phyloP scores from a whole-genome alignment of 495 filamentous ascomycete species.

The Geoglossum glabrum region DNA sequence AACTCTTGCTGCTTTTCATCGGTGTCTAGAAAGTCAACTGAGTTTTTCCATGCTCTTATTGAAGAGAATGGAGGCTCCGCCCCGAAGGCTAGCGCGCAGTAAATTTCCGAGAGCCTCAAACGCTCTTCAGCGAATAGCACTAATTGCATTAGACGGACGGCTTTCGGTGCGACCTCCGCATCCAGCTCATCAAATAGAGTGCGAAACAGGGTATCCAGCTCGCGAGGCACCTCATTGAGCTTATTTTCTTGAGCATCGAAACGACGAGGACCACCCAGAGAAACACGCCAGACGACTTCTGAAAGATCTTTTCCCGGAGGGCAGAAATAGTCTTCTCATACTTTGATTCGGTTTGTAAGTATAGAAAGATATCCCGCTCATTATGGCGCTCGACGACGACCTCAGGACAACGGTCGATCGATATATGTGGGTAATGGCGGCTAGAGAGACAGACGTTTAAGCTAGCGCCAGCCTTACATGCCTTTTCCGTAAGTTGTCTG shows the following conservation, averaged over 20 bases:
- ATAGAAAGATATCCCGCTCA: constrained; percentile 10
- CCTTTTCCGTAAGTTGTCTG: constrained; percentile 12
- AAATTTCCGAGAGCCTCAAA: too few relatives aligned
- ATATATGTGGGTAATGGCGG: constrained; percentile 19
- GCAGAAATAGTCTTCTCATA: too few relatives aligned
- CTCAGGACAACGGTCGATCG: constrained; percentile 7
- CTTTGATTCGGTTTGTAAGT: constrained; percentile 1
- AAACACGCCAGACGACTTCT: constrained; percentile 12
- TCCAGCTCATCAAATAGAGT: too few relatives aligned
- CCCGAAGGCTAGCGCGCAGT: too few relatives aligned
- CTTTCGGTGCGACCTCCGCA: too few relatives aligned
- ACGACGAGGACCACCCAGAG: constrained; percentile 21
- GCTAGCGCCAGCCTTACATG: background rate
- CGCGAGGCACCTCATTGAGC: constrained; percentile 17
- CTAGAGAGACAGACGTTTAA: constrained; percentile 18
- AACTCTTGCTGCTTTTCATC: constrained; percentile 17
- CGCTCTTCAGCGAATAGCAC: too few relatives aligned
- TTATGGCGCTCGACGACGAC: constrained; percentile 8
- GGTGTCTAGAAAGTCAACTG: too few relatives aligned
- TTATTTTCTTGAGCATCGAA: constrained; percentile 16
- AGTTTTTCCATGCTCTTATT: too few relatives aligned
- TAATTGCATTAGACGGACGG: too few relatives aligned
- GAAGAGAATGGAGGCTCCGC: too few relatives aligned
- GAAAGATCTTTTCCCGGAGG: constrained; percentile 2
- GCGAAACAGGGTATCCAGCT: constrained; percentile 15